Conservation (phyloP, 2,329 filamentous ascomycete species). For the Penicillium rolfsii region DNA sequence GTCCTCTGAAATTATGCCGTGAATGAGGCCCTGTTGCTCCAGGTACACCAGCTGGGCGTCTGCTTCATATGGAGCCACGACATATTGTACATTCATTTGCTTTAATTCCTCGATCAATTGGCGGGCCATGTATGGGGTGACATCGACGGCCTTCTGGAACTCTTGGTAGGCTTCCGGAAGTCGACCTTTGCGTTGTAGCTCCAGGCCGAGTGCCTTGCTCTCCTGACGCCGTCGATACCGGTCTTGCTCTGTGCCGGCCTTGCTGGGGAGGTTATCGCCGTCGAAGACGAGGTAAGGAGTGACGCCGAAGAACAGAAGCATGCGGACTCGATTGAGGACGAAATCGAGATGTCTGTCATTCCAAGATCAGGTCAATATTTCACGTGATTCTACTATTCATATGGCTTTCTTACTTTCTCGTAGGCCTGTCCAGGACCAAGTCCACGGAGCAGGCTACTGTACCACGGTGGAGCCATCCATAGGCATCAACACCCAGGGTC, state of each 20-base stretch:
- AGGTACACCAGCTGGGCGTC: constrained; percentile 96
- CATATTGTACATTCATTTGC: constrained; percentile 74
- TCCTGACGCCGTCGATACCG: constrained; percentile 76
- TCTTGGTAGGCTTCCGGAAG: constrained; percentile 78
- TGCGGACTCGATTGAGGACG: constrained; percentile 84
- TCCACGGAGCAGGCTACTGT: constrained; percentile 89
- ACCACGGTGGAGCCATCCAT: constrained; percentile 96
- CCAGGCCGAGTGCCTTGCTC: constrained; percentile 73
- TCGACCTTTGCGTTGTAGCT: constrained; percentile 80
- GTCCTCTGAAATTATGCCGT: constrained; percentile 92
- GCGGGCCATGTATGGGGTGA: constrained; percentile 94
- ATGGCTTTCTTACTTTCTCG: constrained; percentile 67
- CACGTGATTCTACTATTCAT: not conserved
- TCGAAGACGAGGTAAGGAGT: constrained; percentile 97
- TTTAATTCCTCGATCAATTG: constrained; percentile 91
- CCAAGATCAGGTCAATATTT: constrained; percentile 24
- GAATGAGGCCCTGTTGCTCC: constrained; percentile 79
- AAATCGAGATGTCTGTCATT: constrained; percentile 78
- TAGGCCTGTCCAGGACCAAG: constrained; percentile 84
- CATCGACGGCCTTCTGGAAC: constrained; percentile 91
- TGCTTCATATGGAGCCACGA: constrained; percentile 96
- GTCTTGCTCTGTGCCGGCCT: constrained; percentile 80
- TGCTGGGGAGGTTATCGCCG: constrained; percentile 92
- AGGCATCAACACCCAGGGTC: constrained; percentile 92
- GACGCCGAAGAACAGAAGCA: constrained; percentile 91